Conservation (phyloP, 2,329 filamentous ascomycete genomes). For the Fusarium acutatum region DNA sequence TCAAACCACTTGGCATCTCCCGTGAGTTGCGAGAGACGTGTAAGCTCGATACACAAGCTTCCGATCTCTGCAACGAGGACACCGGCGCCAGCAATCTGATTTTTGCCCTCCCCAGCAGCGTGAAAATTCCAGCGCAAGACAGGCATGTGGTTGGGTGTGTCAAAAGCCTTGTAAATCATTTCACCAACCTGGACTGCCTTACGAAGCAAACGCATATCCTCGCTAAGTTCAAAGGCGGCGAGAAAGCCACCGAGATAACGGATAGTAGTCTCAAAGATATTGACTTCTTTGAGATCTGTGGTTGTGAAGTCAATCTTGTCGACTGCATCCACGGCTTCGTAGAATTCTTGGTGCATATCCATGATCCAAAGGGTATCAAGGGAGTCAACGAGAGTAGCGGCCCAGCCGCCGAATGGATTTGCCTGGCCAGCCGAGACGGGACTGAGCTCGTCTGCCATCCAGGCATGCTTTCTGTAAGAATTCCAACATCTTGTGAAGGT, state of each 20-base stretch:
- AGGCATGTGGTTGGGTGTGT: slow-evolving; percentile 75
- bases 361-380: slow-evolving; percentile 80
- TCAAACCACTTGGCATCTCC: slow-evolving; percentile 78
- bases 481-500: slow-evolving; percentile 57
- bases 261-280: slow-evolving; percentile 76
- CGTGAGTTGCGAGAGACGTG: slow-evolving; percentile 76
- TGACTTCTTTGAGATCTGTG: slow-evolving; percentile 59
- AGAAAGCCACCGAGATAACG: slow-evolving; percentile 75
- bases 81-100: slow-evolving; percentile 43
- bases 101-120: slow-evolving; percentile 44
- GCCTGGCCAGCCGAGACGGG: slow-evolving; percentile 62
- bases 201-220: slow-evolving; percentile 61
- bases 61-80: slow-evolving; percentile 62
- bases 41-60: slow-evolving; percentile 77
- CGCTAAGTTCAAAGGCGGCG: slow-evolving; percentile 74
- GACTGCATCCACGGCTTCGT: slow-evolving; percentile 67
- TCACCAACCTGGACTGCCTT: slow-evolving; percentile 72
- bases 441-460: slow-evolving; percentile 70
- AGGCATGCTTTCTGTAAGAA: slow-evolving; percentile 69
- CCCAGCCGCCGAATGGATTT: slow-evolving; percentile 73
- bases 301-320: slow-evolving; percentile 68
- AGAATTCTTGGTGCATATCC: slow-evolving; percentile 71
- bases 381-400: slow-evolving; percentile 72
- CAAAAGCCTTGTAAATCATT: slow-evolving; percentile 71
- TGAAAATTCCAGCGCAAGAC: slow-evolving; percentile 57